Evolutionary conservation across 2,329 filamentous ascomycete genomes (phyloP), one percentile per base, ranked within the genome.

Genomic region (Claviceps capensis): DNA sequence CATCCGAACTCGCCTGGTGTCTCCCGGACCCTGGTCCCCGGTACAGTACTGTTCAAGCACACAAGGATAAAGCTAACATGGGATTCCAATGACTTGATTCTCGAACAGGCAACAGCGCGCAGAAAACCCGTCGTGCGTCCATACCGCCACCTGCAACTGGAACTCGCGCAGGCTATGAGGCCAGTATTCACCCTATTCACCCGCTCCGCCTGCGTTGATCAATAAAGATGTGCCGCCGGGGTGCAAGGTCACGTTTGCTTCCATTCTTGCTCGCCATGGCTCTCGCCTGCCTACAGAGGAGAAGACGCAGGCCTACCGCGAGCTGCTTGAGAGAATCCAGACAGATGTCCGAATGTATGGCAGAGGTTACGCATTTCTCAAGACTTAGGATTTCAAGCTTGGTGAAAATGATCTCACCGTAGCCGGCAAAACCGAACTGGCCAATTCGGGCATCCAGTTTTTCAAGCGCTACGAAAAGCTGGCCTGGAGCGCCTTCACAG

Each of bases 101-200:
- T 13, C 2, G 9, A 36, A 41, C 49, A 47, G 54, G 51, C 48
- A 49, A 55, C 48, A 55, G 55, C 34, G 53, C 49, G 34, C 41
- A 51, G 45, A 46, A 5, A 17, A 38, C 38, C 30, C 17, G 16
- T 45, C 37, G 13, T 52, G 50, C 26, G 48, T 46, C 26, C 14
- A 44, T n/a, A 41, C 26, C 8, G 53, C 43, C 26, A 49, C 40
- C n/a, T 89, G 85, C 66, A 72, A 74, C 47, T 67, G 76, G 4
- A 64, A 76, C 38, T 75, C 83, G 45, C 79, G 81, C 1, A 84
- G 81, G 58, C 76, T 73, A 51, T 95, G 88, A 88, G 90, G 89
- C 52, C 88, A 91, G 65, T 95, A 95, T 66, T 85, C 88, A 17
- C 87, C 89, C 2, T 94, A 82, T 69, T 95, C 86, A 67, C 77